Evolutionary conservation across 176 grass and related monocot species (phyloP).

Genomic region (Urochloa ruziziensis): DNA sequence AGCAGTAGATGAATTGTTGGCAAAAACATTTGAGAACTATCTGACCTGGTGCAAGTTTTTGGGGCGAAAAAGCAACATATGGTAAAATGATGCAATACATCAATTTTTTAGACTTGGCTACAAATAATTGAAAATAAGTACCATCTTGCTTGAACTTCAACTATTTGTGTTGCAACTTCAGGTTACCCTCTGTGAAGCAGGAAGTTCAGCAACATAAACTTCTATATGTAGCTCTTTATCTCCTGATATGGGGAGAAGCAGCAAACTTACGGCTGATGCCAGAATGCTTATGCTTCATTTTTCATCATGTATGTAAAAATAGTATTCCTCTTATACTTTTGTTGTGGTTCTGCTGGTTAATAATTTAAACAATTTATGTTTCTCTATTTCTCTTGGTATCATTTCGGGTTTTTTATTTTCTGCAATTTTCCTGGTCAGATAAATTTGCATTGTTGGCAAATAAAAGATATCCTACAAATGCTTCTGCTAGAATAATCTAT

Average conservation of each 20-base stretch:
- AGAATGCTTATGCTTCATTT: conserved; percentile 95
- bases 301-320: conserved; percentile 70
- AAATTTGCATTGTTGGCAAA: background rate
- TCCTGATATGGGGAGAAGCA: conserved; percentile 99
- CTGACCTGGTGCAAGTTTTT: conserved; percentile 94
- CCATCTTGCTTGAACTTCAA: background rate
- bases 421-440: background rate
- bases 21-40: conserved; percentile 92
- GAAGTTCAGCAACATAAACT: conserved; percentile 97
- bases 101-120: conserved; percentile 2
- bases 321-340: conserved; percentile 8
- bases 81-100: conserved; percentile 45
- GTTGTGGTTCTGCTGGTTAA: background rate
- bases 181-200: conserved; percentile 93
- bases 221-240: conserved; percentile 91
- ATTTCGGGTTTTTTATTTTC: conserved; percentile 13
- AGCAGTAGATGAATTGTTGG: conserved; percentile 83
- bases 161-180: conserved; percentile 31
- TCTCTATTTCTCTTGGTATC: background rate
- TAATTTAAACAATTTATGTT: conserved; percentile 8
- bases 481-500: conserved; percentile 1
- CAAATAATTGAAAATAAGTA: conserved; percentile 26
- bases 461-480: conserved; percentile 8
- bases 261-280: conserved; percentile 91
- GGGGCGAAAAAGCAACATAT: conserved; percentile 84